Evolutionary conservation across 2,329 filamentous ascomycete species (phyloP).

Genomic region (Fragosphaeria purpurea): DNA sequence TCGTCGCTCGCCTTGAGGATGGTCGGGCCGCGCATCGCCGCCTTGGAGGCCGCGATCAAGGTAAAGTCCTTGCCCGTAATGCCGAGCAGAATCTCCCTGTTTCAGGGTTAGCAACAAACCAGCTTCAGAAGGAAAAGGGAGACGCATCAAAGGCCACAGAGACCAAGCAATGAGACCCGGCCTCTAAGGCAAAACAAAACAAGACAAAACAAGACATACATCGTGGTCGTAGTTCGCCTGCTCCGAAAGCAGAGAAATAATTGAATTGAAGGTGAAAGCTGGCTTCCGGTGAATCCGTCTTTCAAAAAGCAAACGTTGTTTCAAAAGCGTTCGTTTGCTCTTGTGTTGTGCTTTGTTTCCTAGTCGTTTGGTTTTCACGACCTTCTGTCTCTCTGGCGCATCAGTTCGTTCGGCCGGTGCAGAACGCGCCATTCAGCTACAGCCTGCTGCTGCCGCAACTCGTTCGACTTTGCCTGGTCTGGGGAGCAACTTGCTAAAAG

Average conservation of each 20-base stretch:
- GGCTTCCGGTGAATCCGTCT: too few species aligned
- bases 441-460: conserved; percentile 22
- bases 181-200: too few species aligned
- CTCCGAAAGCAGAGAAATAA: too few species aligned
- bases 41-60: conserved; percentile 94
- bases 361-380: too few species aligned
- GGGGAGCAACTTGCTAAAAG: not conserved
- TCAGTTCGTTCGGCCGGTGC: too few species aligned
- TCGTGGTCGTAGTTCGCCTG: too few species aligned
- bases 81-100: conserved; percentile 92
- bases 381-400: not conserved
- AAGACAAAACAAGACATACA: too few species aligned
- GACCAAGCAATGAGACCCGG: too few species aligned
- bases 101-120: too few species aligned
- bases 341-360: not conserved
- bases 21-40: conserved; percentile 93
- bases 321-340: not conserved
- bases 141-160: too few species aligned
- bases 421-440: conserved; percentile 28
- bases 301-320: not conserved
- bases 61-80: conserved; percentile 99
- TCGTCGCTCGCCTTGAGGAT: conserved; percentile 93
- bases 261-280: too few species aligned
- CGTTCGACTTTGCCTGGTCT: conserved; percentile 6
- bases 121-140: too few species aligned